Evolutionary conservation across 1,139 yeast genomes (phyloP).

Genomic region (Yamadazyma dendronema): DNA sequence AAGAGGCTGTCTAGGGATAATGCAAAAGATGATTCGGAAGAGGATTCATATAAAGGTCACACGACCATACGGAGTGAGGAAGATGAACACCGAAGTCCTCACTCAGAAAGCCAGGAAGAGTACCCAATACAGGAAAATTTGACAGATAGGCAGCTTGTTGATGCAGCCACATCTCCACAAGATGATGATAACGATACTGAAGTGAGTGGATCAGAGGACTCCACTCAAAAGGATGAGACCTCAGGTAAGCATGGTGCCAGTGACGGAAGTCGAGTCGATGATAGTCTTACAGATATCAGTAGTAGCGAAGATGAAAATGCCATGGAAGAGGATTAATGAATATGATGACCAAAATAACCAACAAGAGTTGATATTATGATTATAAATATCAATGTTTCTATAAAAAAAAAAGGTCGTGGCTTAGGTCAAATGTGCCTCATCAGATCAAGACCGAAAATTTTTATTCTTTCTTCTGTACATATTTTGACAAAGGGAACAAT

Average conservation of each 20-base stretch:
- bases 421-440: conserved; percentile 7
- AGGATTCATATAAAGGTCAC: not conserved
- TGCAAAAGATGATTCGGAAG: not conserved
- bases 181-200: conserved; percentile 2
- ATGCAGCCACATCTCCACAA: not conserved
- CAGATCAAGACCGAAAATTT: conserved; percentile 12
- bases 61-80: too few relatives aligned
- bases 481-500: not conserved
- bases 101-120: too few relatives aligned
- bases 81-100: too few relatives aligned
- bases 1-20: not conserved
- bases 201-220: not conserved
- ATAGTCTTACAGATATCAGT: conserved; percentile 10
- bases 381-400: too few relatives aligned
- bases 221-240: conserved; percentile 1
- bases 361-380: too few relatives aligned
- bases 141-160: conserved; percentile 1
- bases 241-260: not conserved
- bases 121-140: too few relatives aligned
- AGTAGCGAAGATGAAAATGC: conserved; percentile 3
- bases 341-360: too few relatives aligned
- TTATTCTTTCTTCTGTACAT: conserved; percentile 6
- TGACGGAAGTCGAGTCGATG: conserved; percentile 2
- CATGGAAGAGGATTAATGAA: not conserved
- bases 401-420: conserved; percentile 6